phyloP scores from a whole-genome alignment of 163 green algal species.

The Prototheca wickerhamii region DNA sequence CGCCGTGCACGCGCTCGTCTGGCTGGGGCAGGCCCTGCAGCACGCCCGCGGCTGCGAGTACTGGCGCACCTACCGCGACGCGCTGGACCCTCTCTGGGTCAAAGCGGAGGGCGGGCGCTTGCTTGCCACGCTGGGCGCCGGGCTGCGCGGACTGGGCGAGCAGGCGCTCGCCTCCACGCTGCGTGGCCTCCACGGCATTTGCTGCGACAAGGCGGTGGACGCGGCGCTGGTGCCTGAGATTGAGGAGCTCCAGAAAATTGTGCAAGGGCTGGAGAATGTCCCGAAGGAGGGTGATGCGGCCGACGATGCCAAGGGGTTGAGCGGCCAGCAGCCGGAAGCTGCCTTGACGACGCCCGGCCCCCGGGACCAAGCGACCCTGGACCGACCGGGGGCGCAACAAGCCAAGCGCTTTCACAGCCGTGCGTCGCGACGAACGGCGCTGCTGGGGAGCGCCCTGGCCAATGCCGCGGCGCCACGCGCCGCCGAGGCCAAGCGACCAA shows the following conservation, averaged over 20 bases:
- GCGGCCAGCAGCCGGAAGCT: too few species aligned
- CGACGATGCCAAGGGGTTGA: too few species aligned
- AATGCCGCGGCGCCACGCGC: not conserved
- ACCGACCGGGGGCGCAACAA: not conserved
- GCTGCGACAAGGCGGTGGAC: too few species aligned
- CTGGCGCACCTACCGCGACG: not conserved
- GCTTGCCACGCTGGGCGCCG: not conserved
- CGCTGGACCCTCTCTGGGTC: not conserved
- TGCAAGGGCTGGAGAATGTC: too few species aligned
- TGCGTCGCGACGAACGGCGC: not conserved
- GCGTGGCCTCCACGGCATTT: too few species aligned
- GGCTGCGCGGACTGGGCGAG: not conserved
- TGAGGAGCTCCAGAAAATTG: too few species aligned
- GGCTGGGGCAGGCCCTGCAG: not conserved
- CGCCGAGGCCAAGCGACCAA: too few species aligned
- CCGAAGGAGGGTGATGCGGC: too few species aligned
- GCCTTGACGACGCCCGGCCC: too few species aligned
- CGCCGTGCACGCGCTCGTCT: constrained; percentile 13
- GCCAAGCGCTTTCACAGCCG: not conserved
- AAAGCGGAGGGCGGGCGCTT: not conserved
- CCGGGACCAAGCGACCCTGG: too few species aligned
- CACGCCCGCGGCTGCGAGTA: constrained; percentile 3
- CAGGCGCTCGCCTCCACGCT: not conserved
- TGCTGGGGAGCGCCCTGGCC: constrained; percentile 13
- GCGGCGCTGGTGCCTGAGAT: too few species aligned